Base-by-base conservation (phyloP, 163 green algal species). In the Volvox carteri region DNA sequence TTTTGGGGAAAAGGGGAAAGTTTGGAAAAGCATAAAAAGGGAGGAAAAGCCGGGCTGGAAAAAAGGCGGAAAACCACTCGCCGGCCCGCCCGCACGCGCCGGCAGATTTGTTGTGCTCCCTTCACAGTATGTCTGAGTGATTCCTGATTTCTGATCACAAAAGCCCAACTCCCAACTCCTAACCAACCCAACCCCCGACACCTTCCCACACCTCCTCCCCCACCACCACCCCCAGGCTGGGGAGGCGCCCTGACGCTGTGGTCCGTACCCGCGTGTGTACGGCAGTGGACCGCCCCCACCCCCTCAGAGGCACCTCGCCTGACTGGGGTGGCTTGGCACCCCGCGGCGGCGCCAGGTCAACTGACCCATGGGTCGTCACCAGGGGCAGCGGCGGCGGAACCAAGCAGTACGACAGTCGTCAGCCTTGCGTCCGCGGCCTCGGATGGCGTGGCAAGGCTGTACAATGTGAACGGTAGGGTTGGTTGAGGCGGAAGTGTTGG, bases 251-350 rank as follows among this genome's bases (percentile, higher is more conserved):
- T 97, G 65, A 94, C 94, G 68, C 56, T 97, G 41, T 98, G 95
- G 95, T 78, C 70, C 8, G 84, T 91, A 25, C 88, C 85, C 18
- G 84, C 42, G 16, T 90, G 90, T 74, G 30, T 89, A 21, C 92
- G 92, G 87, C 73, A 76, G 60, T 91, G 90, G 85, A 28, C 67
- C 8, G 91, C 80, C 18, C 74, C 85, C 19, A 95, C 92, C 33
- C 96, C 98, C 85, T 78, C 93, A 33, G 95, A 98, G 48, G 68
- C 14, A n/a, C 83, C 83, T 8, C 94, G 97, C 16, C 91, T 98
- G 83, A 98, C 96, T 25, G 95, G 94, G 85, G 85, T 98, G 14
- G 93, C 91, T 3, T 97, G 96, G 94, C 94, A 98, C 88, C 96
- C 92, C 1, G 52, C 25, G n/a, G 68, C 85, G 18, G n/a, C n/a